These are phyloP conservation scores for Aeschynomene evenia DNA, from an alignment of 306 rosid species.

Conservation along the genomic window DNA sequence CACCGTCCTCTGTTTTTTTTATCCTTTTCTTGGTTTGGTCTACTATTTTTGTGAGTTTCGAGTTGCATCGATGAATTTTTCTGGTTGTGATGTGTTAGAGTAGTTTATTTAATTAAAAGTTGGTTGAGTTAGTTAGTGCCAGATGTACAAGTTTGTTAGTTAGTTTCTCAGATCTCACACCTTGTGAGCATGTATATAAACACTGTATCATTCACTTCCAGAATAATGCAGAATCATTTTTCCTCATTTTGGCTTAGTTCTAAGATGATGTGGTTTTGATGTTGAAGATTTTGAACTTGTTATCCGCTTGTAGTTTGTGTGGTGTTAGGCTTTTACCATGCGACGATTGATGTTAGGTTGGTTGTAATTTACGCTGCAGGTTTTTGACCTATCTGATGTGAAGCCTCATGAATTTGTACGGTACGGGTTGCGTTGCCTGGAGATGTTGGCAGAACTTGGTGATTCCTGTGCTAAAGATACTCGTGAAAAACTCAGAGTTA, in stretches of 20 bases:
- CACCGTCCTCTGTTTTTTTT: neutral
- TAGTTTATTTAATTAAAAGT: no score
- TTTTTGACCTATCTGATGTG: slow-evolving; percentile 81
- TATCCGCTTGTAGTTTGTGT: neutral
- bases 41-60: neutral
- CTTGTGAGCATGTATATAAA: no score
- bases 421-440: slow-evolving; percentile 85
- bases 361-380: slow-evolving; percentile 44
- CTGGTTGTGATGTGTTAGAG: no score
- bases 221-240: no score
- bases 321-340: neutral
- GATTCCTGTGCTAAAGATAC: slow-evolving; percentile 80
- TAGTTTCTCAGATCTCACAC: no score
- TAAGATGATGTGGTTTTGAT: neutral
- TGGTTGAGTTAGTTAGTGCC: no score
- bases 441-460: slow-evolving; percentile 63
- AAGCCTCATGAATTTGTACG: slow-evolving; percentile 86
- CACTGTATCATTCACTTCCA: no score
- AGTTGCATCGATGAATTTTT: neutral
- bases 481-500: slow-evolving; percentile 75
- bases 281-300: neutral
- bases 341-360: slow-evolving; percentile 6
- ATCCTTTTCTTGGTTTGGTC: neutral
- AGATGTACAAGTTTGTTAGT: no score
- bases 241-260: no score